Base-by-base conservation (phyloP, 495 filamentous ascomycete species). In the Penicillium psychrofluorescens region DNA sequence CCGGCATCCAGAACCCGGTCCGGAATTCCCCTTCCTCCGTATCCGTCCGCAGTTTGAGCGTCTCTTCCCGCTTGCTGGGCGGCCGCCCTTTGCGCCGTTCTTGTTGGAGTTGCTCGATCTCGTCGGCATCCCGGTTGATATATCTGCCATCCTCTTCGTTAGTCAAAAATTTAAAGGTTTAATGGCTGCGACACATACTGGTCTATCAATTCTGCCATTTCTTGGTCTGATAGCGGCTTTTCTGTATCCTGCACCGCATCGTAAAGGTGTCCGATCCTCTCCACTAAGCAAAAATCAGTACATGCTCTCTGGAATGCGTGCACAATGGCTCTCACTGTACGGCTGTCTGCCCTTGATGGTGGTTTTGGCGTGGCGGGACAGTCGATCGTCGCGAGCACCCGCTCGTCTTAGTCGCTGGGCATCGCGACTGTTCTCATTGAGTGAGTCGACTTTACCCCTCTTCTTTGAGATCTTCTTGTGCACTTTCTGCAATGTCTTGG, bases 361-460 rank as follows among this genome's bases (percentile, higher is more conserved):
- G 28, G 78, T 70, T 5, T 75, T 59, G 27, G 76, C 72, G 42
- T 88, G 64, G 61, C 78, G 80, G 50, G 77, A 77, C 11, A 95
- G 65, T 58, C 84, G 87, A 49, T 90, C 85, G 50, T 90, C 85
- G 57, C 90, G 74, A 35, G 78, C 73, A 44, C 75, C 74, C 11
- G 89, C 90, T 29, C 79, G 73, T 55, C 86, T 84, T 44, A 96
- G 64, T 36, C 82, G 77, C 51, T 81, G 80, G 8, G 80, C 80
- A 64, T 94, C 85, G 46, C 89, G 75, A 55, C 86, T 92, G 61
- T 86, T 85, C 55, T 88, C 82, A 58, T 96, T 88, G 11, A 96
- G 71, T 11, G 81, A 73, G 15, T 78, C 76, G 39, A 84, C 71
- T 11, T 71, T 71, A 11, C 77, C 79, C 39, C 78, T 77, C 65